These are phyloP conservation scores for Xylaria arbuscula DNA, from an alignment of 2,329 filamentous ascomycete species.

Conservation along the genomic window DNA sequence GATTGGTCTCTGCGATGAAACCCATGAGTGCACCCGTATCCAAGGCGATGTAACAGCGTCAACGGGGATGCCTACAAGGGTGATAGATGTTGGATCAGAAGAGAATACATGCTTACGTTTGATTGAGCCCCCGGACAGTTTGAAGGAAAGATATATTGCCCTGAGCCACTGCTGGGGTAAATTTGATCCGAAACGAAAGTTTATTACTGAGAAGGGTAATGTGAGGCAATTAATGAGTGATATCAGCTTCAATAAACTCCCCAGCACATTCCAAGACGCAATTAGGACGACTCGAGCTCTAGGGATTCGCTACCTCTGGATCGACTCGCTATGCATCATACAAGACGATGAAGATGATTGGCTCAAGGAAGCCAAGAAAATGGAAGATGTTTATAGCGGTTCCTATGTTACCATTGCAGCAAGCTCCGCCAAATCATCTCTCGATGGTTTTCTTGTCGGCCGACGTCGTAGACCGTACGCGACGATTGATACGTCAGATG, in stretches of 20 bases:
- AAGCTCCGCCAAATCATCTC: slow-evolving; percentile 7
- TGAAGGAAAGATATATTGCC: not conserved
- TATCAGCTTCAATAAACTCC: not conserved
- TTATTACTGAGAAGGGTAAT: not conserved
- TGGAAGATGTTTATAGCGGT: slow-evolving; percentile 14
- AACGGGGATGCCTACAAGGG: slow-evolving; percentile 9
- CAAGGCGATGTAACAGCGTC: not conserved
- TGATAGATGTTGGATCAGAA: slow-evolving; percentile 10
- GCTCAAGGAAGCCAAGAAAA: slow-evolving; percentile 3
- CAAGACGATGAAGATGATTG: slow-evolving; percentile 10
- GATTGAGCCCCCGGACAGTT: not conserved
- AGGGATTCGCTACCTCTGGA: slow-evolving; percentile 2
- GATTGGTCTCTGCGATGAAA: slow-evolving; percentile 17
- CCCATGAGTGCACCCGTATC: not conserved
- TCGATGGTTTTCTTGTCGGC: not conserved
- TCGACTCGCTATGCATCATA: no score
- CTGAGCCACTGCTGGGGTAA: slow-evolving; percentile 22
- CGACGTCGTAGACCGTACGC: not conserved
- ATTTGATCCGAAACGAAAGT: not conserved
- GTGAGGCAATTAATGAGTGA: not conserved
- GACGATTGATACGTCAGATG: not conserved
- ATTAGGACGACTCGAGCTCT: not conserved
- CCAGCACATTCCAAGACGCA: slow-evolving; percentile 11
- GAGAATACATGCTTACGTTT: not conserved
- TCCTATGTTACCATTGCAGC: slow-evolving; percentile 14